Percentiles rank a stretch among this genome's conserved stretches.
Evolutionary conservation across 192 early-diverging fungal species (phyloP).

Genomic region (Backusella parvicylindrica): DNA sequence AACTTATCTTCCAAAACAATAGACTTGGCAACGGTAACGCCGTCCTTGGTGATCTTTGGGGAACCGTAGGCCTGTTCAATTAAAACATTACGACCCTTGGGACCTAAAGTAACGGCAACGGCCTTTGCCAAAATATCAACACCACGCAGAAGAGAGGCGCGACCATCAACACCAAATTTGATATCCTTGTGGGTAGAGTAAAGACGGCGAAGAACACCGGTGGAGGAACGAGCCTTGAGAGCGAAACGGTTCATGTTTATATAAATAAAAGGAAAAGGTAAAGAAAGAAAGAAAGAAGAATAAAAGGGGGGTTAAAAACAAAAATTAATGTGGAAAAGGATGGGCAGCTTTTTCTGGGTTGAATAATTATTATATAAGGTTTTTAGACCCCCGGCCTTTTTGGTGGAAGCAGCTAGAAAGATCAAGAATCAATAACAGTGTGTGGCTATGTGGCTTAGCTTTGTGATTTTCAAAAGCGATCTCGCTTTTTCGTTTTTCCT

Average conservation of each 20-base stretch:
- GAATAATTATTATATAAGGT: not conserved
- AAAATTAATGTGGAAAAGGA: not conserved
- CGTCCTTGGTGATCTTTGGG: constrained; percentile 99
- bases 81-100: constrained; percentile 98
- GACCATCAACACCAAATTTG: constrained; percentile 93
- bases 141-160: constrained; percentile 88
- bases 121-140: constrained; percentile 97
- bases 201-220: constrained; percentile 40
- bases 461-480: not conserved
- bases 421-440: not conserved
- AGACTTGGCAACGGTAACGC: constrained; percentile 98
- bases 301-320: not conserved
- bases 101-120: constrained; percentile 98
- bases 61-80: constrained; percentile 97
- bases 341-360: not conserved
- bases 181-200: constrained; percentile 97
- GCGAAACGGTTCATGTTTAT: constrained; percentile 30
- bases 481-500: not conserved
- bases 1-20: constrained; percentile 97
- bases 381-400: not conserved
- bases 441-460: not conserved
- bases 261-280: not conserved
- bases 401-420: not conserved
- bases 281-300: not conserved
- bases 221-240: constrained; percentile 26